Conservation (phyloP, 129 eudicot genomes). For the Scalesia atractyloides region DNA sequence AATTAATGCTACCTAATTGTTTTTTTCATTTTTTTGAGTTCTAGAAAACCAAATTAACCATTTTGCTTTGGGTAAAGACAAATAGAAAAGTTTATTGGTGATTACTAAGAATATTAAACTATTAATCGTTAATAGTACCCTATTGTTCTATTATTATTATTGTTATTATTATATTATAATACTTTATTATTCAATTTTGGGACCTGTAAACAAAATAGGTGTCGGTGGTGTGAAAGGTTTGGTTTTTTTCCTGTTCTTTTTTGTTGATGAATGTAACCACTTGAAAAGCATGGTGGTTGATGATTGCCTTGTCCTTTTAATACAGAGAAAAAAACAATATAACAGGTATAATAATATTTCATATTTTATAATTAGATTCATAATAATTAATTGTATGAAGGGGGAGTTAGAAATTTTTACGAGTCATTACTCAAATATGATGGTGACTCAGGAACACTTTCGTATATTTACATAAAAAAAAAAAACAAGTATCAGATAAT, state of each 20-base stretch:
- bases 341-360: too few species aligned
- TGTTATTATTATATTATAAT: not conserved
- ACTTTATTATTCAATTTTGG: not conserved
- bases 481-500: too few species aligned
- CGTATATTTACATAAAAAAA: too few species aligned
- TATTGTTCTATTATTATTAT: not conserved
- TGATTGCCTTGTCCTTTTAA: not conserved
- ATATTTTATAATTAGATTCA: too few species aligned
- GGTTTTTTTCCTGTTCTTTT: not conserved
- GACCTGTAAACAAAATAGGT: slow-evolving; percentile 11
- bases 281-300: not conserved
- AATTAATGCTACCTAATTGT: not conserved
- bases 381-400: too few species aligned
- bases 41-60: not conserved
- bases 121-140: not conserved
- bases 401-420: too few species aligned
- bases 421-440: too few species aligned
- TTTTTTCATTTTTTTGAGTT: not conserved
- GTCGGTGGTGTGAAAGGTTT: slow-evolving; percentile 24
- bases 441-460: too few species aligned
- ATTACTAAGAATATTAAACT: not conserved
- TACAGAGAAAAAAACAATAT: not conserved
- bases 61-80: not conserved
- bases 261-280: not conserved
- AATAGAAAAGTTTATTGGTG: not conserved